Percentiles rank a stretch among this genome's conserved stretches.
Conservation (phyloP, 805 yeast species). For the Lipomyces orientalis region DNA sequence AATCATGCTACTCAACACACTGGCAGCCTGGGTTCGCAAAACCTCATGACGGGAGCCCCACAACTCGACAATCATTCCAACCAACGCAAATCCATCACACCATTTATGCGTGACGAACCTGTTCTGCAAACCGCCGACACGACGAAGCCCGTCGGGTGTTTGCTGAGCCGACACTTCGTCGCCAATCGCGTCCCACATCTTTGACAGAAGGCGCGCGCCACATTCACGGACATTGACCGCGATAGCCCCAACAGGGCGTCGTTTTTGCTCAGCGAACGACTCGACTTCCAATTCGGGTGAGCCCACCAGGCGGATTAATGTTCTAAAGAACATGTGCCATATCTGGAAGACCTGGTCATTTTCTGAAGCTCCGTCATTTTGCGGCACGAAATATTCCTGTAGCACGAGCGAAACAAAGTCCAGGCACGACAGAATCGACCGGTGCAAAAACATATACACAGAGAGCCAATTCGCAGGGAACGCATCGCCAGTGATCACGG, state of each 20-base stretch:
- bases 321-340: conserved; percentile 41
- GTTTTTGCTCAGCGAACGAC: conserved; percentile 72
- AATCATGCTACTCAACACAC: conserved; percentile 71
- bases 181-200: conserved; percentile 78
- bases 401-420: conserved; percentile 38
- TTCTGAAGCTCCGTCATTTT: not conserved
- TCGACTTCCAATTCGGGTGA: conserved; percentile 73
- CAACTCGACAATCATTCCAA: conserved; percentile 68
- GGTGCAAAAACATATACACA: conserved; percentile 46
- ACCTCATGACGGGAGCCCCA: conserved; percentile 68
- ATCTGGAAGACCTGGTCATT: conserved; percentile 9
- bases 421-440: conserved; percentile 42
- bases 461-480: conserved; percentile 72
- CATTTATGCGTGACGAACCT: conserved; percentile 50
- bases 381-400: conserved; percentile 28
- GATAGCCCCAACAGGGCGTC: conserved; percentile 68
- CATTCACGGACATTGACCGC: conserved; percentile 67
- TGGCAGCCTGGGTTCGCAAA: conserved; percentile 67
- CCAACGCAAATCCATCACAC: conserved; percentile 26
- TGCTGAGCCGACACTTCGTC: conserved; percentile 63
- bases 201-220: conserved; percentile 59
- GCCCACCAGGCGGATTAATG: conserved; percentile 60
- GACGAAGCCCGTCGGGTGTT: conserved; percentile 62
- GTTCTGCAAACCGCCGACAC: conserved; percentile 74
- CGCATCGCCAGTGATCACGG: conserved; percentile 42